Evolutionary conservation across 2,329 filamentous ascomycete species (phyloP), one percentile per base, ranked within the genome.

Genomic region (Epichloe gansuensis): DNA sequence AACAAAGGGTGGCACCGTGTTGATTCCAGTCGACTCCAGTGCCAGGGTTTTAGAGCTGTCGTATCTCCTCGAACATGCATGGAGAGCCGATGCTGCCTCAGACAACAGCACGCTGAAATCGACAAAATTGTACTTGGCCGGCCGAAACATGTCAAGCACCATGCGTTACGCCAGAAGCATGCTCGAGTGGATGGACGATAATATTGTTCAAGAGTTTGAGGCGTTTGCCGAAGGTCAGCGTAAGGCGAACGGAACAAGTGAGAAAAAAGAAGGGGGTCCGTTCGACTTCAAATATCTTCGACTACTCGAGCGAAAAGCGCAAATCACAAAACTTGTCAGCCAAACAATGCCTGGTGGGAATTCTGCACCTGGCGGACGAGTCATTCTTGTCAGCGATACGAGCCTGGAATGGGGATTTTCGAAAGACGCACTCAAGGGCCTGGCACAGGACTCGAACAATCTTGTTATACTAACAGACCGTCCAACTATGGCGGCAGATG

Each of bases 141-240:
- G 89, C 40, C 84, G 84, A 54, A 95, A 89, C 55, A 86, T 88
- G 57, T 84, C 87, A 53, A 90, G 89, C 56, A 95, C 90, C 0
- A 87, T 97, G 76, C 80, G 89, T 50, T 88, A 96, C 58, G 87
- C 91, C 27, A 80, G 90, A 58, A 96, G 91, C 66, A 95, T 98
- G 87, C 74, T 98, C 35, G 93, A 98, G 64, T 98, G 93, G 93
- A 97, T 98, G 90, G 90, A 97, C 63, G 90, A 96, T 62, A 85
- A 83, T 53, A 94, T 98, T 54, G 85, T 95, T 42, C 83, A 89
- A 51, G 91, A 97, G 61, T 94, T 95, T 55, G 90, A 95, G 64
- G 82, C 84, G 13, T 75, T 82, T 47, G 78, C 76, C 2, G 78
- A 80, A 56, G 72, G 68, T 3, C 71, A 74, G 56, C 63, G 69